These are phyloP conservation scores for Clonostachys solani DNA, from an alignment of 2,329 filamentous ascomycete genomes.

Conservation along the genomic window DNA sequence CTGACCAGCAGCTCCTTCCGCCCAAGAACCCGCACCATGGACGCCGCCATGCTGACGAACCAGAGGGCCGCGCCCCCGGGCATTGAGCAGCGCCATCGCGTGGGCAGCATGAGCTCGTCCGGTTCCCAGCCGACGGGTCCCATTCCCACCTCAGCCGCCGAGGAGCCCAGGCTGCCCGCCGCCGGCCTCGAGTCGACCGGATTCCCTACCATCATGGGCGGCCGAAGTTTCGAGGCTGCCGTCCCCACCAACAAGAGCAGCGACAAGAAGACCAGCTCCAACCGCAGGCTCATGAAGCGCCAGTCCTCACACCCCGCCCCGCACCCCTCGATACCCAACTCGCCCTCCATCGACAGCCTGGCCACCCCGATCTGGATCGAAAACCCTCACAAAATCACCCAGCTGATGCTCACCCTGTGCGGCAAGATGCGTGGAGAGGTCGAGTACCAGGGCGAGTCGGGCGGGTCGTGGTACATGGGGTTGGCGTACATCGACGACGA, in stretches of 20 bases:
- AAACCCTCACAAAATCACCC: constrained; percentile 67
- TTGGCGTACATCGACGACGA: constrained; percentile 76
- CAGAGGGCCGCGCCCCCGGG: constrained; percentile 30
- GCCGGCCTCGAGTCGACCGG: constrained; percentile 35
- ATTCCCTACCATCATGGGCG: constrained; percentile 31
- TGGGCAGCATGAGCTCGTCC: constrained; percentile 67
- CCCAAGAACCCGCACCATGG: constrained; percentile 55
- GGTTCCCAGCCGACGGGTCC: constrained; percentile 30
- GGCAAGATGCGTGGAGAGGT: constrained; percentile 77
- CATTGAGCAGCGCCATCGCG: constrained; percentile 53
- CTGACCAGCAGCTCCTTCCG: constrained; percentile 31
- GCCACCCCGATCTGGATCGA: constrained; percentile 56
- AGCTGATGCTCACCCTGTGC: constrained; percentile 72
- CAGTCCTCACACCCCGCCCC: constrained; percentile 53
- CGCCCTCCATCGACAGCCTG: constrained; percentile 56
- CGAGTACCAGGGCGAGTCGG: constrained; percentile 62
- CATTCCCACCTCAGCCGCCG: constrained; percentile 30
- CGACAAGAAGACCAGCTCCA: constrained; percentile 40
- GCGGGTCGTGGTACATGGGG: constrained; percentile 64
- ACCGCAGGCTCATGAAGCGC: constrained; percentile 50
- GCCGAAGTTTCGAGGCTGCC: constrained; percentile 26
- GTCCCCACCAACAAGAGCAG: constrained; percentile 18
- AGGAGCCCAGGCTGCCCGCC: constrained; percentile 37
- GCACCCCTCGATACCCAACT: constrained; percentile 42
- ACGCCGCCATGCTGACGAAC: constrained; percentile 43